Evolutionary conservation across 225 moss, liverwort and hornwort genomes (phyloP).

Genomic region (Climacium dendroides): DNA sequence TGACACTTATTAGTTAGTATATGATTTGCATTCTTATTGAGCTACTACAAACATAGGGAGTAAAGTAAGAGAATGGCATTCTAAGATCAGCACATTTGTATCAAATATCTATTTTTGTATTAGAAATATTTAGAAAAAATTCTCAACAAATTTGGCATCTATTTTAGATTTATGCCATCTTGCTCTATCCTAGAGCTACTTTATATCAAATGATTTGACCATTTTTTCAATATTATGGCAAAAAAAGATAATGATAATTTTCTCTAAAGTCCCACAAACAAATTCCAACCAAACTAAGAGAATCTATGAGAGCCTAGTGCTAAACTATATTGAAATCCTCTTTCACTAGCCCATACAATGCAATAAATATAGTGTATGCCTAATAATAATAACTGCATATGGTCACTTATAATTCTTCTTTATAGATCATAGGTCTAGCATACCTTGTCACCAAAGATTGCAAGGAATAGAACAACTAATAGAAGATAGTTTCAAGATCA

Average conservation of each 20-base stretch:
- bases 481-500: too few species aligned
- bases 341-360: background rate
- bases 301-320: too few species aligned
- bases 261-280: background rate
- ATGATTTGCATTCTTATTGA: background rate
- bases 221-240: background rate
- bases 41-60: background rate
- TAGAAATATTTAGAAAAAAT: too few species aligned
- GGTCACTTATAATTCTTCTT: too few species aligned
- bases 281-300: background rate
- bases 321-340: background rate
- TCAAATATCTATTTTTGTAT: background rate
- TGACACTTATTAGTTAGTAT: background rate
- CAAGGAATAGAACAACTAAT: too few species aligned
- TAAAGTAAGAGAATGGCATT: background rate
- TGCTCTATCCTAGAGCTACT: fast-evolving
- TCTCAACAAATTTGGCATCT: background rate
- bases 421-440: too few species aligned
- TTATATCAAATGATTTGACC: background rate
- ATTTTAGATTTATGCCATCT: background rate
- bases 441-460: too few species aligned
- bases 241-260: background rate
- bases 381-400: too few species aligned
- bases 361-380: too few species aligned
- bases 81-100: too few species aligned